Conservation (phyloP, 371 early-diverging fungal genomes). For the Amoeboaphelidium protococcarum region DNA sequence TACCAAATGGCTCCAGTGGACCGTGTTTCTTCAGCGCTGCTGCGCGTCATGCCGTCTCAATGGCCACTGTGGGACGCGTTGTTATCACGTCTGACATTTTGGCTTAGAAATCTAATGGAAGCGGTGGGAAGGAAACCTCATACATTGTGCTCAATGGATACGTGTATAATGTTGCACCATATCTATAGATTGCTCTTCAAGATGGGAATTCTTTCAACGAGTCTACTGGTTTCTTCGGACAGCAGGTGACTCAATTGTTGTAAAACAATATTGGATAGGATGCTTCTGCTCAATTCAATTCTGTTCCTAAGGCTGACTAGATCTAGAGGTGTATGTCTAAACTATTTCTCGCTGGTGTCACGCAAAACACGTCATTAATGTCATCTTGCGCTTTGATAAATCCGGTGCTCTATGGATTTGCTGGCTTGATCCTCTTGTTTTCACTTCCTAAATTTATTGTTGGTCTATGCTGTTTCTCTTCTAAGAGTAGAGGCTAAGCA, state of each 20-base stretch:
- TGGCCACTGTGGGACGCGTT: neutral
- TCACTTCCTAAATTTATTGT: neutral
- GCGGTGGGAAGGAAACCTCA: neutral
- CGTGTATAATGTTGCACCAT: neutral
- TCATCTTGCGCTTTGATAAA: neutral
- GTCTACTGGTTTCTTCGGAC: neutral
- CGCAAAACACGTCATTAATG: no score
- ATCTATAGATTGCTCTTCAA: neutral
- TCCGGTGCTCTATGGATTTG: neutral
- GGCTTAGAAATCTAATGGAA: no score
- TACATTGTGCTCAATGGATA: neutral
- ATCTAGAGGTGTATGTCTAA: neutral
- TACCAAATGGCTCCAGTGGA: neutral
- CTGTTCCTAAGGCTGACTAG: neutral
- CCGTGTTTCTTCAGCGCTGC: neutral
- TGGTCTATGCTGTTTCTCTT: neutral
- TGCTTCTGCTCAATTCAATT: neutral
- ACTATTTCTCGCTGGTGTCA: neutral
- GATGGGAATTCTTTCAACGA: neutral
- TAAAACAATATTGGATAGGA: neutral
- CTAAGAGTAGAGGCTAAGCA: neutral
- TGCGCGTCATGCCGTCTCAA: neutral
- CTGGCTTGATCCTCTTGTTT: neutral
- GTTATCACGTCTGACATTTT: no score
- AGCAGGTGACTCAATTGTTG: neutral